Conservation (phyloP, 257 asterid genomes). For the Ilex aquifolium region DNA sequence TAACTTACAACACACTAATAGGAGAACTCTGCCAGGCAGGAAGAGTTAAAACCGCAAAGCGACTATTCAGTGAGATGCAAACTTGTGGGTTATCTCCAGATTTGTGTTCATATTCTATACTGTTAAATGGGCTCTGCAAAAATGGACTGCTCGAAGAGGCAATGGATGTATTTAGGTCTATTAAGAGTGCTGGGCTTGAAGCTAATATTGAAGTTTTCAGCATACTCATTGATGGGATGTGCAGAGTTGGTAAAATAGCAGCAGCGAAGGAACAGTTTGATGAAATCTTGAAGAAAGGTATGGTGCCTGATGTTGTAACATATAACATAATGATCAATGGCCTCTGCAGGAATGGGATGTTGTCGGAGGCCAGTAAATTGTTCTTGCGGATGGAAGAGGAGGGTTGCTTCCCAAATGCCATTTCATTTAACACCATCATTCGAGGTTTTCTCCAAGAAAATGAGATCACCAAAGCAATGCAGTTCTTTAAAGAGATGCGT, state of each 20-base stretch:
- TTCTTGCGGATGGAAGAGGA: conserved; percentile 6
- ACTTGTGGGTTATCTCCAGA: not conserved
- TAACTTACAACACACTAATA: conserved; percentile 1
- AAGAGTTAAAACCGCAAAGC: not conserved
- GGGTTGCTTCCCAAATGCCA: not conserved
- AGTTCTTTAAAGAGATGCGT: conserved; percentile 2
- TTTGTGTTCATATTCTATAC: not conserved
- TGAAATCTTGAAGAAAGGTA: not conserved
- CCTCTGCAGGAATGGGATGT: not conserved
- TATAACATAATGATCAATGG: conserved; percentile 4
- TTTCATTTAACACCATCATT: conserved; percentile 3
- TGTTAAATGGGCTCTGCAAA: conserved; percentile 3
- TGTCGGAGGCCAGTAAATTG: not conserved
- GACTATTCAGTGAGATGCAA: conserved; percentile 6
- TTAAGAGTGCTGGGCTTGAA: not conserved
- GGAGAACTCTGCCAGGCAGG: not conserved
- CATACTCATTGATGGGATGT: conserved; percentile 1
- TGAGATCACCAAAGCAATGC: not conserved
- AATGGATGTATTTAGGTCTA: not conserved
- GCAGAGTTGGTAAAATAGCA: not conserved
- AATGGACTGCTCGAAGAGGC: conserved; percentile 3
- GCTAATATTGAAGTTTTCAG: not conserved
- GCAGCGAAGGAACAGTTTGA: not conserved
- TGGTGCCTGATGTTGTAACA: conserved; percentile 1
- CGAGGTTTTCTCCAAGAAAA: not conserved